These are phyloP conservation scores for Tuber microsphaerosporum DNA, from an alignment of 495 filamentous ascomycete genomes.

Conservation along the genomic window DNA sequence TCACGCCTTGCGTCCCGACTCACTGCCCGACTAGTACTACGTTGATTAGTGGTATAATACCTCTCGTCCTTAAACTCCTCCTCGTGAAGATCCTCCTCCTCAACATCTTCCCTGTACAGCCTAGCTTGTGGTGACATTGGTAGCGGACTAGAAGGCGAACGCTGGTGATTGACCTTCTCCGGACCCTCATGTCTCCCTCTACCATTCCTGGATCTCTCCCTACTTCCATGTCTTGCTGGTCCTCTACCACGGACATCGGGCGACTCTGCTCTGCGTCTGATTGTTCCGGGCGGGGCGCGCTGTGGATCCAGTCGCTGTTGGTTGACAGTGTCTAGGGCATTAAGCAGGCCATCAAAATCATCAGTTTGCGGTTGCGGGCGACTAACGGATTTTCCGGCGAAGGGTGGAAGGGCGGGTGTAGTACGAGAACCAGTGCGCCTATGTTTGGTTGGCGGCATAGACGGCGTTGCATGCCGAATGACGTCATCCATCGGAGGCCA, in stretches of 20 bases:
- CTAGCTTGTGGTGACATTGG: constrained; percentile 54
- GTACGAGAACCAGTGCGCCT: constrained; percentile 48
- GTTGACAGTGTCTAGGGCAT: constrained; percentile 42
- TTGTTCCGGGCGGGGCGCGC: constrained; percentile 45
- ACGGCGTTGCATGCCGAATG: constrained; percentile 49
- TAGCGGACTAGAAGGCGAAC: constrained; percentile 75
- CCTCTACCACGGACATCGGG: constrained; percentile 44
- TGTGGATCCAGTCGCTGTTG: constrained; percentile 44
- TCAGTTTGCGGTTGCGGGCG: constrained; percentile 46
- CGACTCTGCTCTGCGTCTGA: constrained; percentile 50
- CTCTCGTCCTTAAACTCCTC: constrained; percentile 36
- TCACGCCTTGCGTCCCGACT: neutral
- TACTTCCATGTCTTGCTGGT: constrained; percentile 43
- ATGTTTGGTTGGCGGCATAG: constrained; percentile 43
- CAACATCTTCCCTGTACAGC: constrained; percentile 39
- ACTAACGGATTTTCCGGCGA: constrained; percentile 31
- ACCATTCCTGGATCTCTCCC: constrained; percentile 51
- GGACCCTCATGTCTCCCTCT: constrained; percentile 50
- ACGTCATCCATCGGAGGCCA: constrained; percentile 55
- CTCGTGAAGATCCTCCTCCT: constrained; percentile 23
- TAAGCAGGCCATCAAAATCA: constrained; percentile 48
- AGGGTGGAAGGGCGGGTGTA: constrained; percentile 44
- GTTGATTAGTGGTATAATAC: constrained; percentile 32
- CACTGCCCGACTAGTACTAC: constrained; percentile 18
- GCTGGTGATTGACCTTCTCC: constrained; percentile 52